A percentile compares a stretch with the other conserved stretches of the same genome.
Evolutionary conservation across 176 grass and related monocot genomes (phyloP).

Genomic region (Zizania latifolia): DNA sequence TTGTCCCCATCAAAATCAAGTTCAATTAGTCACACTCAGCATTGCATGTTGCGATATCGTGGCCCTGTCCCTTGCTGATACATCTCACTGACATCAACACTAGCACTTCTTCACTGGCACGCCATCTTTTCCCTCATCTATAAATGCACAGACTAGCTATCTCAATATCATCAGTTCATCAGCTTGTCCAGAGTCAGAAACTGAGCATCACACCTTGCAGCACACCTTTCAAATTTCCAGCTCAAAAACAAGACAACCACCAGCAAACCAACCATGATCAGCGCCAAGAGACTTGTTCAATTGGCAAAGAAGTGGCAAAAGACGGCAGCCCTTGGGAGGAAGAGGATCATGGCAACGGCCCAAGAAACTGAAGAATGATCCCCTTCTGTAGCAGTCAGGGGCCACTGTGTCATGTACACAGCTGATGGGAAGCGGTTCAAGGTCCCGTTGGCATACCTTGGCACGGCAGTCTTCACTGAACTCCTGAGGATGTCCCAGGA

Average conservation of each 20-base stretch:
- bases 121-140: not conserved
- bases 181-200: not conserved
- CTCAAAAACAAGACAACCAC: not conserved
- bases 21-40: not conserved
- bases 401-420: no score
- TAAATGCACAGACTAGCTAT: conserved; percentile 2
- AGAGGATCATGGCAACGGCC: not conserved
- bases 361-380: conserved; percentile 9
- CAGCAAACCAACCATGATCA: not conserved
- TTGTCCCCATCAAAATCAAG: conserved; percentile 20
- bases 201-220: not conserved
- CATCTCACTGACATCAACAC: not conserved
- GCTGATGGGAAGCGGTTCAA: no score
- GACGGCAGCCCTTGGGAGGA: conserved; percentile 9
- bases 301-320: conserved; percentile 23
- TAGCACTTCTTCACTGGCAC: not conserved
- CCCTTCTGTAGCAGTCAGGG: not conserved
- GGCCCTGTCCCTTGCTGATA: not conserved
- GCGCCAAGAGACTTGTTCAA: conserved; percentile 13
- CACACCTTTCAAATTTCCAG: not conserved
- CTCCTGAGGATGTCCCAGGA: conserved; percentile 42
- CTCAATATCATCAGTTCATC: not conserved
- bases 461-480: conserved; percentile 20
- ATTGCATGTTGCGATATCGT: not conserved
- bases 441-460: conserved; percentile 14